These are phyloP conservation scores for Elsinoe perseae DNA, from an alignment of 2,329 filamentous ascomycete species.

Conservation along the genomic window DNA sequence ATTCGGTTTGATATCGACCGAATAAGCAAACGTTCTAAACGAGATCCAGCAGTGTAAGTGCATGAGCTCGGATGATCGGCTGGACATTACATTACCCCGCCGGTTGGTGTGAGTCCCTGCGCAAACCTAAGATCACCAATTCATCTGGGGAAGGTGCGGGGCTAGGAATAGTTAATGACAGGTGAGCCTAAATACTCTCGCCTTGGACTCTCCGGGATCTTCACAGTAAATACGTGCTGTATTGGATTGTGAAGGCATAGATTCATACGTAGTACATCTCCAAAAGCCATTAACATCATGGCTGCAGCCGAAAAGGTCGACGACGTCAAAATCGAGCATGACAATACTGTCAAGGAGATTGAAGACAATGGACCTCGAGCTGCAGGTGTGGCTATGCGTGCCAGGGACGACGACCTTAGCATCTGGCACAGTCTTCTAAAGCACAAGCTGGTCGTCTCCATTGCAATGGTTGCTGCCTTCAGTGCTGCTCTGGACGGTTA, in stretches of 20 bases:
- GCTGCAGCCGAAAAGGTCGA: not conserved
- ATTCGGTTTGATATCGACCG: not conserved
- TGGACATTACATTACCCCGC: not conserved
- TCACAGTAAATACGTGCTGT: too few species aligned
- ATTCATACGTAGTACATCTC: too few species aligned
- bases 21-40: not conserved
- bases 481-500: slow-evolving; percentile 39
- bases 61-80: not conserved
- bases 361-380: not conserved
- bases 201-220: not conserved
- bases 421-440: slow-evolving; percentile 33
- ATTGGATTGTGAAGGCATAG: too few species aligned
- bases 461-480: slow-evolving; percentile 38
- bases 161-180: slow-evolving; percentile 2
- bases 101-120: not conserved
- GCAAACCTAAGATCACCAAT: slow-evolving; percentile 1
- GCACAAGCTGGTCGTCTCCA: slow-evolving; percentile 31
- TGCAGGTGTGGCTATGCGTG: not conserved
- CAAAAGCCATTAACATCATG: too few species aligned
- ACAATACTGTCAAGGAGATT: not conserved
- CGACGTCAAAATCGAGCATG: not conserved
- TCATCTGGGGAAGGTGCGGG: slow-evolving; percentile 6
- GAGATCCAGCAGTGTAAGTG: not conserved
- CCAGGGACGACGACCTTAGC: slow-evolving; percentile 29
- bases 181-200: not conserved